Conservation (phyloP, 1,139 yeast species). For the Yamadazyma siamensis region DNA sequence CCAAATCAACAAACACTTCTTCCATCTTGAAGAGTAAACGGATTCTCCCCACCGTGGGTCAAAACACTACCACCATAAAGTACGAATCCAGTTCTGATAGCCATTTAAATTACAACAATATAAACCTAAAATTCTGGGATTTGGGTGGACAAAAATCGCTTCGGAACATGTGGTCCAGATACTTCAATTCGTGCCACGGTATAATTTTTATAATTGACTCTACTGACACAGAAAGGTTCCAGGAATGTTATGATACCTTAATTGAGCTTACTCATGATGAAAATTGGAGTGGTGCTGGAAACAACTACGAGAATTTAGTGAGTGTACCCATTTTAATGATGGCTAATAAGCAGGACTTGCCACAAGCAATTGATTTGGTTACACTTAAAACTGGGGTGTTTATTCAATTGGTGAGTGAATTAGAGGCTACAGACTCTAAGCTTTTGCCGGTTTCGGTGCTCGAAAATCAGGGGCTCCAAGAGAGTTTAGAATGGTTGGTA, state of each 20-base stretch:
- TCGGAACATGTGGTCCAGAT: conserved; percentile 82
- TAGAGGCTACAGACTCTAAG: conserved; percentile 88
- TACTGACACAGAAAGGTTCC: conserved; percentile 75
- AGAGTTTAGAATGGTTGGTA: conserved; percentile 86
- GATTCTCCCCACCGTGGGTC: conserved; percentile 51
- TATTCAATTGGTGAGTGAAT: conserved; percentile 72
- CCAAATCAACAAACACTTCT: conserved; percentile 15
- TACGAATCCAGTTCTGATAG: conserved; percentile 28
- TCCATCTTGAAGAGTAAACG: conserved; percentile 32
- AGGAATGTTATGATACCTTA: conserved; percentile 74
- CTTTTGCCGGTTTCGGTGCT: conserved; percentile 87
- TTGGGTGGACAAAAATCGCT: conserved; percentile 89
- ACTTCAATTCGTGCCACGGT: conserved; percentile 84
- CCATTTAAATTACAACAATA: conserved; percentile 41
- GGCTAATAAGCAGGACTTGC: conserved; percentile 92
- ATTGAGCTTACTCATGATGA: conserved; percentile 41
- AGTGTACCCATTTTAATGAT: conserved; percentile 88
- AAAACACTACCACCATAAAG: conserved; percentile 54
- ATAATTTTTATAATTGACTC: conserved; percentile 91
- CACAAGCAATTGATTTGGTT: conserved; percentile 69
- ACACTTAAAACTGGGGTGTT: conserved; percentile 76
- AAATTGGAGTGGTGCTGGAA: conserved; percentile 41
- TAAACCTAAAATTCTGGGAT: conserved; percentile 84
- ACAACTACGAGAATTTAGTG: conserved; percentile 45
- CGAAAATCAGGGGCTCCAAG: conserved; percentile 81